Conservation (phyloP, 768 basidiomycete genomes). For the Agaricus subrufescens region DNA sequence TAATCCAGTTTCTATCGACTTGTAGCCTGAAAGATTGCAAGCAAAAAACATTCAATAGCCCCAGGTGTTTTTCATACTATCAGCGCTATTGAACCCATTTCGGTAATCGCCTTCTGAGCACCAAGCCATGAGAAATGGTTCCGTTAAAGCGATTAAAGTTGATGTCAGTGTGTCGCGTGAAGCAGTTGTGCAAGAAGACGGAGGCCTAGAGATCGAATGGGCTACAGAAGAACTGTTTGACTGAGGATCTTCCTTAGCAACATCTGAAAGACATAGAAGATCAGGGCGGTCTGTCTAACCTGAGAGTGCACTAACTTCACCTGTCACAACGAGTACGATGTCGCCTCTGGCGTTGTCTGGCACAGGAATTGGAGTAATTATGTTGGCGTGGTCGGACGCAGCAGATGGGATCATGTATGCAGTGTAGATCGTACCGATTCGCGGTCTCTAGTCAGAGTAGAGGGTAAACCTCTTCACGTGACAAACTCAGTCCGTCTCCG, state of each 20-base stretch:
- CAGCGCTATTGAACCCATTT: background rate
- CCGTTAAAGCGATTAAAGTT: conserved; percentile 38
- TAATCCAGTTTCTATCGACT: no score
- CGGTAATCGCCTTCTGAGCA: conserved; percentile 14
- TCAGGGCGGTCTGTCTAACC: no score
- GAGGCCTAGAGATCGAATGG: no score
- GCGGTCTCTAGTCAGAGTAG: no score
- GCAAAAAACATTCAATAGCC: background rate
- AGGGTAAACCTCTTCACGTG: no score
- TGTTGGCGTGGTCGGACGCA: conserved; percentile 9
- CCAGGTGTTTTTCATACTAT: background rate
- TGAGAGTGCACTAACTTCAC: conserved; percentile 11
- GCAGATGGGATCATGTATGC: no score
- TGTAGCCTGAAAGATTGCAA: no score
- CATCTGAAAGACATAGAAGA: background rate
- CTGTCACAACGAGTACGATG: conserved; percentile 21
- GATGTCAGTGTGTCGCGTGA: conserved; percentile 27
- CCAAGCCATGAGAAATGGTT: conserved; percentile 39
- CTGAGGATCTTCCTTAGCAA: background rate
- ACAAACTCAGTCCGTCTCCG: no score
- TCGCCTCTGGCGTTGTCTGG: conserved; percentile 24
- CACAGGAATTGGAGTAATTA: conserved; percentile 26
- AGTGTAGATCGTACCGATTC: no score
- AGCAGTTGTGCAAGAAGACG: background rate
- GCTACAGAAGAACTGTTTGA: background rate